Base-by-base conservation (phyloP, 768 basidiomycete genomes). In the Russula foetens region DNA sequence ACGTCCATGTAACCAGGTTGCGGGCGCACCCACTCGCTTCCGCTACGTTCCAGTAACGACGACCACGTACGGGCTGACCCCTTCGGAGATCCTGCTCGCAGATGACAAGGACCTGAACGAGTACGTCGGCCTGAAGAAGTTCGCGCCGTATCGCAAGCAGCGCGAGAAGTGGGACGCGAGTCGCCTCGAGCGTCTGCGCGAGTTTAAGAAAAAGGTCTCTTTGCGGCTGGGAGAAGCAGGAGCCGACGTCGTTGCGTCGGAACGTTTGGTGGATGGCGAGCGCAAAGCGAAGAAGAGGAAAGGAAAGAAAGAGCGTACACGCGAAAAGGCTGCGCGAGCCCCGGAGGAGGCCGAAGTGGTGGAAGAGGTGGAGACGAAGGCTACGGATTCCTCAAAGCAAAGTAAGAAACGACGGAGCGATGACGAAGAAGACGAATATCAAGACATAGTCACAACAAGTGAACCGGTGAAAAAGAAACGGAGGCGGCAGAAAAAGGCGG, bases 41-140 rank as follows among this genome's bases (percentile, higher is more conserved):
- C 86, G 89, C 71, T 99, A 99, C 70, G 77, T 83, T n/a, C 77
- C 84, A 45, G 82, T 88, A 35, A 72, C 83, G 45, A 68, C 83
- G 0, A 78, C 86, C 61, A 72, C 71, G 33, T 95, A 80, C 72
- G 84, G 81, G 2, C 82, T 99, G 44, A 81, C 84, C 1, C 84
- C 96, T 0, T 83, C 79, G 4, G 95, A 99, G 67, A 91, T 98
- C 63, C 79, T 99, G 26, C 80, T 92, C 68, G 94, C 96, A 7
- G 91, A 86, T 3, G 96, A 99, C 73, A 78, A 84, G 57, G 97
- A 99, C 70, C 81, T 99, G 51, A 99, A 98, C 74, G 80, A 90
- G 59, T 92, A 92, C 72, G 81, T 96, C 74, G 83, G 88, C 46
- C 77, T 98, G 67, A 96, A 92, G 75, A 88, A 89, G 71, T 81